phyloP scores from a whole-genome alignment of 352 stramenopile genomes.

The Phytophthora palmivora region DNA sequence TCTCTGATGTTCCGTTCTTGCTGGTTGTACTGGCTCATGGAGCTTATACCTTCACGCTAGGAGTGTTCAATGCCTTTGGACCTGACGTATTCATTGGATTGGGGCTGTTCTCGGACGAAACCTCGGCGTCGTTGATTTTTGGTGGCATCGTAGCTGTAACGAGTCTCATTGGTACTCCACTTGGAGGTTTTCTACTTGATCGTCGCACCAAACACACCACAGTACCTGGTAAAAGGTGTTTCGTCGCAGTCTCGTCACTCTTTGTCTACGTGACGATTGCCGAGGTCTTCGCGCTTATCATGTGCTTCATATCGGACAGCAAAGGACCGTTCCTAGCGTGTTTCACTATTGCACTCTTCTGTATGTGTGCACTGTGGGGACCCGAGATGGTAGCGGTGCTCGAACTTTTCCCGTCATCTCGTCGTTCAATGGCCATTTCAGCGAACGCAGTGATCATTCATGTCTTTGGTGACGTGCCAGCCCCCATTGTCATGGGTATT shows the following conservation, averaged over 20 bases:
- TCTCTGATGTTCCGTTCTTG: slow-evolving; percentile 72
- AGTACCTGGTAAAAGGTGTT: slow-evolving; percentile 42
- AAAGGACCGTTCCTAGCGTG: slow-evolving; percentile 57
- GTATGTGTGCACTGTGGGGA: slow-evolving; percentile 62
- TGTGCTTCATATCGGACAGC: slow-evolving; percentile 47
- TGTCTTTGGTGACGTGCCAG: slow-evolving; percentile 90
- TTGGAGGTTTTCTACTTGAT: slow-evolving; percentile 75
- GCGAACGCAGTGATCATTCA: slow-evolving; percentile 88
- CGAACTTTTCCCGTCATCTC: slow-evolving; percentile 72
- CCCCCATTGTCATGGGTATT: slow-evolving; percentile 85
- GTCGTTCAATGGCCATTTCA: slow-evolving; percentile 81
- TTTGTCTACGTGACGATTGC: slow-evolving; percentile 57
- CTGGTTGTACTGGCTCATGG: slow-evolving; percentile 73
- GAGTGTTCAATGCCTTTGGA: slow-evolving; percentile 78
- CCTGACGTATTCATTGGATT: slow-evolving; percentile 83
- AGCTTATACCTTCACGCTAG: slow-evolving; percentile 80
- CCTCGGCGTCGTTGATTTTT: slow-evolving; percentile 76
- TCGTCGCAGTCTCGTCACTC: slow-evolving; percentile 50
- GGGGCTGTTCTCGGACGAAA: slow-evolving; percentile 77
- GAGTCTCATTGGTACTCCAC: slow-evolving; percentile 80
- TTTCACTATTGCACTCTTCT: slow-evolving; percentile 58
- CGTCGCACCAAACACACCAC: slow-evolving; percentile 46
- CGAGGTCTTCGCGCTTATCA: slow-evolving; percentile 49
- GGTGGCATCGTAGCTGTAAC: slow-evolving; percentile 63
- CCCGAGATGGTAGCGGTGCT: slow-evolving; percentile 80